Conservation (phyloP, 2,329 filamentous ascomycete species). For the Uncinocarpus reesii region DNA sequence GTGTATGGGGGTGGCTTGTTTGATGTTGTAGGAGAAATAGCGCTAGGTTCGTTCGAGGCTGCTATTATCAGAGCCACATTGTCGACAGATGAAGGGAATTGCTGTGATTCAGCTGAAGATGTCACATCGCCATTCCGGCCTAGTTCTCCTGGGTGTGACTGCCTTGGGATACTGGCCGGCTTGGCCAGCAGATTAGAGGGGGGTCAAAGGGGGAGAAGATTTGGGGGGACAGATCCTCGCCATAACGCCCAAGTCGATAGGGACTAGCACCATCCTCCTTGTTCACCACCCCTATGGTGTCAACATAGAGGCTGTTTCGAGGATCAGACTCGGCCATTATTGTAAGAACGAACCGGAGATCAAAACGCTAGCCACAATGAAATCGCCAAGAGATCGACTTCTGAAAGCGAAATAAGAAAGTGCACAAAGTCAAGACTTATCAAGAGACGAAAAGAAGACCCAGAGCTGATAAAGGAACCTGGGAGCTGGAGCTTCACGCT, state of each 20-base stretch:
- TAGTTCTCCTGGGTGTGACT: too few species aligned
- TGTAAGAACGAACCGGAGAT: not conserved
- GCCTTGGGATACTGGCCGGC: conserved; percentile 6
- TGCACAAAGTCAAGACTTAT: not conserved
- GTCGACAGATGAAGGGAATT: not conserved
- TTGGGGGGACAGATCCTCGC: not conserved
- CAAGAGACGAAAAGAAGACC: not conserved
- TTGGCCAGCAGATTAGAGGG: too few species aligned
- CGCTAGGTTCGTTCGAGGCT: not conserved
- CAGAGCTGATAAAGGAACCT: not conserved
- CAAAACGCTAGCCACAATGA: not conserved
- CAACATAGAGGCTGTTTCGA: conserved; percentile 4
- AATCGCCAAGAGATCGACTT: not conserved
- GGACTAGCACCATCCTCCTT: not conserved
- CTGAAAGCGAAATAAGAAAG: not conserved
- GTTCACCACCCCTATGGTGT: conserved; percentile 1
- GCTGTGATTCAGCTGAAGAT: not conserved
- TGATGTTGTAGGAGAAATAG: not conserved
- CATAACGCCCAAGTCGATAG: not conserved
- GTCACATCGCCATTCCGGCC: too few species aligned
- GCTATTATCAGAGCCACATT: conserved; percentile 1
- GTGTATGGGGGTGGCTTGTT: not conserved
- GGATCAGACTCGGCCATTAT: not conserved
- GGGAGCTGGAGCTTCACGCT: not conserved
- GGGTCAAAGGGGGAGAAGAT: too few species aligned